A percentile compares a stretch with the other conserved stretches of the same genome.
These are phyloP conservation scores for Lecanoromycetidae sp. DNA, from an alignment of 2,329 filamentous ascomycete species.

Conservation along the genomic window DNA sequence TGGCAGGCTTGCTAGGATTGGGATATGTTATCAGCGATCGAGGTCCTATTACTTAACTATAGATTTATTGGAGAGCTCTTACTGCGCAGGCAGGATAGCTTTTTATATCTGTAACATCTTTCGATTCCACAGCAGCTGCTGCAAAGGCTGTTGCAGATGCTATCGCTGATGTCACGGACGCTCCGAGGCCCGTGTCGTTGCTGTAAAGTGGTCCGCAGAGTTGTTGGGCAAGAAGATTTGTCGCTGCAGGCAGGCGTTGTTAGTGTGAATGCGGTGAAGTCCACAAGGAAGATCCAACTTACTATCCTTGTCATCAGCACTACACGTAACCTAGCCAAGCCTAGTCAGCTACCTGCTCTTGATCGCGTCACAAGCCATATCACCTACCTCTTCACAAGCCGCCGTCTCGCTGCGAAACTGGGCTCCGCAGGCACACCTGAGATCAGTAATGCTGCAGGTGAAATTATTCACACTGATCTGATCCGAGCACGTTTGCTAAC, in stretches of 20 bases:
- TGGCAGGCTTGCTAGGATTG: background rate
- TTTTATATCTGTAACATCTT: conserved; percentile 1
- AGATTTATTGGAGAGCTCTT: background rate
- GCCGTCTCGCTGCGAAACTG: background rate
- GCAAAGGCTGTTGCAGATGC: conserved; percentile 3
- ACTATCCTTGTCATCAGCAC: background rate
- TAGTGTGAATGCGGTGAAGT: background rate
- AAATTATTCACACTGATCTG: background rate
- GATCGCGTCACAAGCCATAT: too few relatives aligned
- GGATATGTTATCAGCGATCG: background rate
- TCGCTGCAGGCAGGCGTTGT: background rate
- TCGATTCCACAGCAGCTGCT: background rate
- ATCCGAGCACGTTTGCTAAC: conserved; percentile 6
- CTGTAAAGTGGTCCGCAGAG: conserved; percentile 4
- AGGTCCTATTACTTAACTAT: background rate
- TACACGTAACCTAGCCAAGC: conserved; percentile 2
- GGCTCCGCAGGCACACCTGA: conserved; percentile 4
- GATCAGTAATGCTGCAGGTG: background rate
- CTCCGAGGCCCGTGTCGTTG: background rate
- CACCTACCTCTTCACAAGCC: conserved; percentile 6
- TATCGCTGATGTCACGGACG: conserved; percentile 2
- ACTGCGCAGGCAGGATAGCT: conserved; percentile 6
- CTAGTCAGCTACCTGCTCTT: too few relatives aligned
- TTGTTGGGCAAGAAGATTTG: background rate
- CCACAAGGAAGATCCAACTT: background rate